Conservation (phyloP, 805 yeast genomes). For the Starmerella kuoi region DNA sequence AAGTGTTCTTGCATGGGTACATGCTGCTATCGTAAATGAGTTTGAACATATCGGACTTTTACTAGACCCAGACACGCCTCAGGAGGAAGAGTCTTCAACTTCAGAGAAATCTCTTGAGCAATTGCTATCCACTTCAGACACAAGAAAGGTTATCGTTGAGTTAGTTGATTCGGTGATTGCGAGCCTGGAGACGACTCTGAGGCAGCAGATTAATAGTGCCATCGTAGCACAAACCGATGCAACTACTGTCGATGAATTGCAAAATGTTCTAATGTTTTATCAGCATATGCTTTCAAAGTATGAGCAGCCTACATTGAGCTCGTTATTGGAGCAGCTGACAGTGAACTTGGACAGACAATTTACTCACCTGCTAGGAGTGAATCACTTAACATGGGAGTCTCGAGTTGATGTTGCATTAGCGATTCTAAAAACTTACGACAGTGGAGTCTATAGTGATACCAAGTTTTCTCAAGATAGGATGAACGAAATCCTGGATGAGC, state of each 20-base stretch:
- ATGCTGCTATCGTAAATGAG: slow-evolving; percentile 76
- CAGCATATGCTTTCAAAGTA: slow-evolving; percentile 47
- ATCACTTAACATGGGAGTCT: slow-evolving; percentile 21
- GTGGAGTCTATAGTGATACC: slow-evolving; percentile 23
- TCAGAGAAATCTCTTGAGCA: slow-evolving; percentile 4
- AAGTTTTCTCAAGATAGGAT: slow-evolving; percentile 19
- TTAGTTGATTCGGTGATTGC: slow-evolving; percentile 38
- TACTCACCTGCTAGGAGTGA: slow-evolving; percentile 51
- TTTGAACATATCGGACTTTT: slow-evolving; percentile 58
- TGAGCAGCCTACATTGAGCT: slow-evolving; percentile 25
- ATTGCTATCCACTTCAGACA: slow-evolving; percentile 15
- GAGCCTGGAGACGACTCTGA: slow-evolving; percentile 47
- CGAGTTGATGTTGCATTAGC: slow-evolving; percentile 47
- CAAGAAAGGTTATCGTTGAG: slow-evolving; percentile 17
- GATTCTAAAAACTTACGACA: slow-evolving; percentile 38
- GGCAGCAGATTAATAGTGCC: slow-evolving; percentile 54
- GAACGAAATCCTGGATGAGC: slow-evolving; percentile 28
- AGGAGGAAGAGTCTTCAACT: slow-evolving; percentile 10
- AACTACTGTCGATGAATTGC: slow-evolving; percentile 43
- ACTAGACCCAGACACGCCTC: slow-evolving; percentile 33
- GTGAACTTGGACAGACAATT: slow-evolving; percentile 32
- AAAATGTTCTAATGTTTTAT: slow-evolving; percentile 56
- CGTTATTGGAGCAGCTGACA: slow-evolving; percentile 27
- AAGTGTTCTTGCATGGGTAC: slow-evolving; percentile 78
- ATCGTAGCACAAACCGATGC: slow-evolving; percentile 53